Conservation (phyloP, 2,329 filamentous ascomycete species). For the Fusarium sterilihyphosum region DNA sequence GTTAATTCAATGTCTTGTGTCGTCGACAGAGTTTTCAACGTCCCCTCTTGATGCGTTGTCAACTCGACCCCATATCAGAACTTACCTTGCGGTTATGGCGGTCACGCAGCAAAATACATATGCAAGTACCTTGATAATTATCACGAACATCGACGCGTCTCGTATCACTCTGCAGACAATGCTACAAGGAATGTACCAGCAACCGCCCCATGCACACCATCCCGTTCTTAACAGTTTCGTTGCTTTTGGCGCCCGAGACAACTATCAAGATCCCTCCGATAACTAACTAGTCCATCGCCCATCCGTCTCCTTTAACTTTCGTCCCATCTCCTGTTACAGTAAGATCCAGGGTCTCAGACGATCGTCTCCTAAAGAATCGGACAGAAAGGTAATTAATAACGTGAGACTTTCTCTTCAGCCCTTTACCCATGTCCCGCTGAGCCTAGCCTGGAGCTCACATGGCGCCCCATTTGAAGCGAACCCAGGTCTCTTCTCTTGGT, state of each 20-base stretch:
- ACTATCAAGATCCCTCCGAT: constrained; percentile 2
- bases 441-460: background rate
- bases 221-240: background rate
- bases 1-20: background rate
- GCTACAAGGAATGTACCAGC: constrained; percentile 18
- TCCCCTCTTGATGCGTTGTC: constrained; percentile 14
- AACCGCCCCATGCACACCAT: constrained; percentile 17
- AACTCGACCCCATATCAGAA: constrained; percentile 1
- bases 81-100: constrained; percentile 16
- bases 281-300: background rate
- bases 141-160: constrained; percentile 3
- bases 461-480: background rate
- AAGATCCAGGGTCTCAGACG: constrained; percentile 9
- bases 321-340: constrained; percentile 16
- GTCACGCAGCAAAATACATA: constrained; percentile 19
- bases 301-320: constrained; percentile 16
- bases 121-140: background rate
- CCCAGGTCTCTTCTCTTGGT: constrained; percentile 5
- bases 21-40: background rate
- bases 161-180: constrained; percentile 19
- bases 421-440: background rate
- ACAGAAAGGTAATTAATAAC: background rate
- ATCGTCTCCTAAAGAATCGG: background rate
- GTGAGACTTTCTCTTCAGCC: constrained; percentile 6
- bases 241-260: background rate